These are phyloP conservation scores for Gardenia jasminoides DNA, from an alignment of 257 asterid genomes.

Conservation along the genomic window DNA sequence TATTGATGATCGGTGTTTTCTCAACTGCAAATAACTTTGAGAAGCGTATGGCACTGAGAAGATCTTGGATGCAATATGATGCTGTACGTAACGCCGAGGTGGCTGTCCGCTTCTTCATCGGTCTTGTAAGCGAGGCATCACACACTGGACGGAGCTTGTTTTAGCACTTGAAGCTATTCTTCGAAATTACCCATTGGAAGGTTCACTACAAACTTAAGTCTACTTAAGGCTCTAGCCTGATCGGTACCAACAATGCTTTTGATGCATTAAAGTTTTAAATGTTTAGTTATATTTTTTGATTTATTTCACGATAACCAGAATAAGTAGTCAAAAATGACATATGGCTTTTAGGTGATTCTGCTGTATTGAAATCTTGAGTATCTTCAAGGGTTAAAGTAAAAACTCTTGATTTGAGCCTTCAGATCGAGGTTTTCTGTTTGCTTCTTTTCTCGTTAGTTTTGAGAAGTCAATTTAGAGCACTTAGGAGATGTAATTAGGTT, in stretches of 20 bases:
- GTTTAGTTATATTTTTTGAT: background rate
- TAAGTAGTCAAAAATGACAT: background rate
- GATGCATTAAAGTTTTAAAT: background rate
- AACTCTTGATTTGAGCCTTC: background rate
- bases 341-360: background rate
- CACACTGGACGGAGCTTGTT: slow-evolving; percentile 16
- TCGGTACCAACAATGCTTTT: background rate
- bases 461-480: no score
- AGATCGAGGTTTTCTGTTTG: no score
- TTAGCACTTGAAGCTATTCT: background rate
- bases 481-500: background rate
- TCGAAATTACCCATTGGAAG: background rate
- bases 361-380: background rate
- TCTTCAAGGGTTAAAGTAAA: background rate
- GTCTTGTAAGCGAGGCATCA: slow-evolving; percentile 74
- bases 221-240: background rate
- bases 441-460: no score
- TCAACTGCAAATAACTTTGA: slow-evolving; percentile 91
- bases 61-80: slow-evolving; percentile 94
- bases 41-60: slow-evolving; percentile 92
- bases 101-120: slow-evolving; percentile 89
- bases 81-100: slow-evolving; percentile 74
- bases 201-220: background rate
- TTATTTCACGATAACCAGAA: background rate
- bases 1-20: slow-evolving; percentile 75